Conservation (phyloP, 257 asterid species). For the Jacaranda mimosifolia region DNA sequence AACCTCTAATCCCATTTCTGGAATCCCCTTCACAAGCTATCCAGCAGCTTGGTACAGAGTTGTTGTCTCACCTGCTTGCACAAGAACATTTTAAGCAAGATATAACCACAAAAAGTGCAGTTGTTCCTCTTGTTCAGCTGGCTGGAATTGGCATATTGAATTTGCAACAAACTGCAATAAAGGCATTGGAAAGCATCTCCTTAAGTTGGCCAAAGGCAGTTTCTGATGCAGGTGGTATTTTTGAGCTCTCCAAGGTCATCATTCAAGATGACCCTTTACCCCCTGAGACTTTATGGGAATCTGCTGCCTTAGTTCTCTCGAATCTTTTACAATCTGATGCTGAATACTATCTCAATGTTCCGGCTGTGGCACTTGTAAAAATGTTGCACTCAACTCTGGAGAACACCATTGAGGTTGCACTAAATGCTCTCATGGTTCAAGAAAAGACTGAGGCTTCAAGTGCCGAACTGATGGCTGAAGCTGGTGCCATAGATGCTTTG, state of each 20-base stretch:
- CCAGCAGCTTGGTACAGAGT: conserved; percentile 86
- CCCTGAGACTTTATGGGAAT: conserved; percentile 70
- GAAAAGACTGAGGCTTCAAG: conserved; percentile 70
- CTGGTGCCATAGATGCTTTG: conserved; percentile 85
- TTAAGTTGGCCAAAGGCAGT: conserved; percentile 85
- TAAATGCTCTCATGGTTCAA: conserved; percentile 73
- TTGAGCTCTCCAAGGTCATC: conserved; percentile 81
- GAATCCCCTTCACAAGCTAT: conserved; percentile 89
- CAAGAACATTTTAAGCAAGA: conserved; percentile 90
- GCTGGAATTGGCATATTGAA: conserved; percentile 75
- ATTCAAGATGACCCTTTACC: conserved; percentile 84
- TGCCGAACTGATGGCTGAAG: conserved; percentile 77
- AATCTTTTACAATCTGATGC: conserved; percentile 63
- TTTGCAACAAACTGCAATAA: conserved; percentile 84
- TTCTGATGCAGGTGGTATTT: conserved; percentile 86
- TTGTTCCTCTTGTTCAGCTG: conserved; percentile 86
- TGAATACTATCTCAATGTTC: conserved; percentile 67
- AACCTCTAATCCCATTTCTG: conserved; percentile 73
- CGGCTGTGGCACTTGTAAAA: conserved; percentile 74
- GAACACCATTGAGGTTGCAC: conserved; percentile 63
- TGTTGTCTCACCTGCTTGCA: conserved; percentile 80
- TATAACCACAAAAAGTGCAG: conserved; percentile 74
- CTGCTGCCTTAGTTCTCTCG: conserved; percentile 78
- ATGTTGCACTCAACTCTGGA: conserved; percentile 67
- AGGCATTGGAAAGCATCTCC: conserved; percentile 77